Evolutionary conservation across 2,329 filamentous ascomycete species (phyloP).

Genomic region (Penicillium sp.): DNA sequence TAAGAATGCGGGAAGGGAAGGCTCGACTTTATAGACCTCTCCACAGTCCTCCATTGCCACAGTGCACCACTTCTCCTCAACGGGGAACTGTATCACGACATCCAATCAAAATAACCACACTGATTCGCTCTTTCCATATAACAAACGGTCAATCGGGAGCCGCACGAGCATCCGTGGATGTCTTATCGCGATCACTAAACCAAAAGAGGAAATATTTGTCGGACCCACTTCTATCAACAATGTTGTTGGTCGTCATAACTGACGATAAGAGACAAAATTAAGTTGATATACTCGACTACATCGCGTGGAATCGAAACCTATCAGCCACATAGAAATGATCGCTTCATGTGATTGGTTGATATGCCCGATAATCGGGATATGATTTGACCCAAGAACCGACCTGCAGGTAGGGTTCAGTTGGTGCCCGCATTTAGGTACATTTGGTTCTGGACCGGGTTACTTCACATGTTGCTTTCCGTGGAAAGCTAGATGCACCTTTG

Average conservation of each 20-base stretch:
- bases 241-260: not conserved
- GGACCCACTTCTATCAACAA: slow-evolving; percentile 16
- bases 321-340: not conserved
- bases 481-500: not conserved
- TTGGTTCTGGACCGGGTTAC: not conserved
- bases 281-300: not conserved
- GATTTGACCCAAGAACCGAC: slow-evolving; percentile 4
- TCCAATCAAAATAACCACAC: not conserved
- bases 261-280: slow-evolving; percentile 1
- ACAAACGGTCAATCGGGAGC: not conserved
- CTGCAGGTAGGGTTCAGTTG: not conserved
- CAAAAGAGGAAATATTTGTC: slow-evolving; percentile 27
- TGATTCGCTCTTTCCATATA: not conserved
- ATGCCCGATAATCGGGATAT: not conserved
- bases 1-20: no score
- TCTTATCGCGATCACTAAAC: slow-evolving; percentile 16
- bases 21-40: no score
- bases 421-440: not conserved
- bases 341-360: not conserved
- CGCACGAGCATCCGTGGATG: not conserved
- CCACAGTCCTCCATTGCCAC: no score
- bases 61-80: not conserved
- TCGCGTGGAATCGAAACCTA: not conserved
- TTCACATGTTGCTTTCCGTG: not conserved
- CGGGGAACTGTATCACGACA: not conserved